phyloP scores from a whole-genome alignment of 768 basidiomycete genomes.

The Mycena polygramma region DNA sequence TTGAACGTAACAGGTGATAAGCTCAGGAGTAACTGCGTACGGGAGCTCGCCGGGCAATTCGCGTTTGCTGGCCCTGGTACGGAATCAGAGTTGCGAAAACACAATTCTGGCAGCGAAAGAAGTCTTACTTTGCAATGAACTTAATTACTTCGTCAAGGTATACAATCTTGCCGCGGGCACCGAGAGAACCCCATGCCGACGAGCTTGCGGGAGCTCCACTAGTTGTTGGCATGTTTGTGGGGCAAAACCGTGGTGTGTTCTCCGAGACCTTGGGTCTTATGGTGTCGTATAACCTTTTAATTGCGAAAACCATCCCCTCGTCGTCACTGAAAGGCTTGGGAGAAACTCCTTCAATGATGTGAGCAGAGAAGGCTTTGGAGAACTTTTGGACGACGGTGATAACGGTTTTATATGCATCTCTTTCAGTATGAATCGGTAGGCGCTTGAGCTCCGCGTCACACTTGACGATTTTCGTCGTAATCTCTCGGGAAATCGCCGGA shows the following conservation, averaged over 20 bases:
- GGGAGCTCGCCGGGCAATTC: constrained; percentile 26
- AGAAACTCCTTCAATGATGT: constrained; percentile 24
- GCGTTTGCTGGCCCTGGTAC: constrained; percentile 16
- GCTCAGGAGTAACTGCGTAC: constrained; percentile 14
- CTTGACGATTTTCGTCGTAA: background rate
- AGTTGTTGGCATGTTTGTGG: background rate
- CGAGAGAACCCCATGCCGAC: constrained; percentile 19
- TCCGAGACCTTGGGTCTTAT: constrained; percentile 17
- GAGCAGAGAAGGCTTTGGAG: constrained; percentile 5
- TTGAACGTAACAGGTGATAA: constrained; percentile 17
- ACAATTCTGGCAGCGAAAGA: background rate
- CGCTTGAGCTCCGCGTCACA: constrained; percentile 9
- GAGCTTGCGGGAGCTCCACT: background rate
- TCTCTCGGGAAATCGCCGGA: constrained; percentile 19
- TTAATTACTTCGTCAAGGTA: constrained; percentile 20
- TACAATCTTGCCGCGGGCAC: constrained; percentile 22
- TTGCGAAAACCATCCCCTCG: constrained; percentile 18
- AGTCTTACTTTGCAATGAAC: constrained; percentile 13
- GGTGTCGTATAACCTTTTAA: constrained; percentile 17
- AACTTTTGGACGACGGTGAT: constrained; percentile 9
- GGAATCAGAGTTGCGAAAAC: background rate
- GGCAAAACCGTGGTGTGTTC: constrained; percentile 23
- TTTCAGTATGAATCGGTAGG: constrained; percentile 7
- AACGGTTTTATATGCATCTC: constrained; percentile 8
- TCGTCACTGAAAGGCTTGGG: constrained; percentile 23